Evolutionary conservation across 257 asterid species (phyloP), one percentile per base, ranked within the genome.

Genomic region (Solanum ossicruentum): DNA sequence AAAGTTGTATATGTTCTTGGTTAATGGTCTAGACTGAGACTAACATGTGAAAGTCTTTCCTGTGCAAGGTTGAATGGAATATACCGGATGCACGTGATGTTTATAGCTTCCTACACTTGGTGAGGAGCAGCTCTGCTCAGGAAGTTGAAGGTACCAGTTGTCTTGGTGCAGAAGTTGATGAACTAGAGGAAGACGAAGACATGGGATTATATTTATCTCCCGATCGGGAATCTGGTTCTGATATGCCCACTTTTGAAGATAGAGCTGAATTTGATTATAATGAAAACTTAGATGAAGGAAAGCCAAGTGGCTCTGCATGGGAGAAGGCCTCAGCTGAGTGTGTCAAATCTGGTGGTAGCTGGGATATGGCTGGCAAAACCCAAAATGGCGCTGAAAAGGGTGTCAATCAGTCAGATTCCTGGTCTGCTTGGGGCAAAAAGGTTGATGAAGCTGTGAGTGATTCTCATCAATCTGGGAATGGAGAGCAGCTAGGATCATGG

Each of bases 51-150:
- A 21, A 45, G 32, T 26, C 80, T 85, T 52, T 82, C 86, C 83
- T 45, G 47, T 51, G 77, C 83, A 88, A 95, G 99, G 92, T 92
- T 89, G 93, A 90, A 81, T 88, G 92, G 91, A 92, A 56, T 45
- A 88, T 90, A 84, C 88, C 89, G 10, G 91, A 89, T 89, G 95
- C 91, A 85, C 84, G 90, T 41, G 95, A 94, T 81, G 97, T 92
- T 79, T 95, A 95, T 89, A 88, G 89, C 90, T 95, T 95, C 93
- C 99, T 95, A 67, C 94, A 91, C 86, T 83, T 94, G 92, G 93
- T 95, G 88, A 92, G 91, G 75, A 88, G 91, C 88, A 89, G 93
- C 88, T 88, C 92, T 7, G 72, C 84, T 85, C 89, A 83, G 26
- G 94, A 88, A 82, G 93, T 89, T 88, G 80, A 86, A 28, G 93